Base-by-base conservation (phyloP, 306 rosid species). In the Argentina anserina region DNA sequence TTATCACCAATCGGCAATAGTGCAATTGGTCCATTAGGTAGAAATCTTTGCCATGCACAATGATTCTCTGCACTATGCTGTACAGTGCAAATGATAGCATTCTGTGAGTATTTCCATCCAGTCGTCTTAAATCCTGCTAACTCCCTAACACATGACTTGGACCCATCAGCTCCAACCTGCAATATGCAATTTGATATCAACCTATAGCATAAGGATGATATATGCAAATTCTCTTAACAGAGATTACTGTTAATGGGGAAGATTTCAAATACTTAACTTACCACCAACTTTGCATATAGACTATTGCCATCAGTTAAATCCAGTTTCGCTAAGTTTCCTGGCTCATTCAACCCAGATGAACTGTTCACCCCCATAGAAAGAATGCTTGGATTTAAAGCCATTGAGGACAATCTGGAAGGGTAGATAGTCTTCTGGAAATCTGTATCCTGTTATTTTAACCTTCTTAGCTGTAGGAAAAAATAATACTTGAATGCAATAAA, bases 131-230 rank as follows among this genome's bases (percentile, higher is more conserved):
- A 84, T 76, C 94, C 96, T 29, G 90, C 88, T 75, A 89, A 82
- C 70, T 91, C 95, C 83, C 97, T 88, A 76, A 91, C 96, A 43
- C 70, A 88, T 33, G 98, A 94, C 84, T 83, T 94, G 65, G 94
- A 91, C 55, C 98, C 98, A 83, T 94, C 98, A 21, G 97, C 92
- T 21, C 97, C 98, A 74, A 91, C 98, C 97, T 94, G 84, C 80
- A 75, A 65, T 47, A 71, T 33, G 34, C 73, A 75, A 61, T 72
- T 60, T 69, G 72, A 76, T 47, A 29, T 49, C 52, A 71, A 75
- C 59, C 31, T 34, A 64, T 63, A 74, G 23, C 14, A 40, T 33
- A 69, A 41, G 13, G 41, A 80, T 69, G 65, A 73, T 42, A 61
- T 66, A 59, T 49, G 56, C 12, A 25, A 73, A 59, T 70, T 37